Evolutionary conservation across 805 yeast genomes (phyloP).

Genomic region (Metschnikowia baotianmanensis): DNA sequence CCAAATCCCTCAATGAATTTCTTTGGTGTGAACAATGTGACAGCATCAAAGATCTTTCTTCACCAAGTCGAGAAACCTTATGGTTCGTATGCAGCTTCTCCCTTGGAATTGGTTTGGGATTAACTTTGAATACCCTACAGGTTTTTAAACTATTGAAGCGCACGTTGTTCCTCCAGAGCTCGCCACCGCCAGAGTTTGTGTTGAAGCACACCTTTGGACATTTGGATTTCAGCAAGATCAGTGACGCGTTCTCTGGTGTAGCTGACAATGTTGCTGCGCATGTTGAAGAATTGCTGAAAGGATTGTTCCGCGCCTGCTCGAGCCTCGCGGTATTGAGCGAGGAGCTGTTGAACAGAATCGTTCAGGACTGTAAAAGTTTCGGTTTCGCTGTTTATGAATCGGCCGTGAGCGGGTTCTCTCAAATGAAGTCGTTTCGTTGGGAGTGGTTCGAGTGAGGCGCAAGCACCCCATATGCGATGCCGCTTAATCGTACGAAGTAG

Average conservation of each 20-base stretch:
- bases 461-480: no score
- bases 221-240: not conserved
- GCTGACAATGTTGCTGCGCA: not conserved
- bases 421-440: not conserved
- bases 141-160: constrained; percentile 7
- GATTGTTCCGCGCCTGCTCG: not conserved
- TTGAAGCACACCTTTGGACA: not conserved
- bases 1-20: constrained; percentile 10
- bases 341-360: not conserved
- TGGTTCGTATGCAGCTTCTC: constrained; percentile 33
- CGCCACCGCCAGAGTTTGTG: not conserved
- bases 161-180: not conserved
- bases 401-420: constrained; percentile 2
- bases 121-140: constrained; percentile 21
- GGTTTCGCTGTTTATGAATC: not conserved
- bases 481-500: no score
- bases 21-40: not conserved
- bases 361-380: not conserved
- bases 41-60: constrained; percentile 3
- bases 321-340: not conserved
- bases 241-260: not conserved
- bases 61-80: constrained; percentile 6
- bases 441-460: constrained; percentile 4
- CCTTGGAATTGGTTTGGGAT: constrained; percentile 38
- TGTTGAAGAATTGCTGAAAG: not conserved